Conservation (phyloP, 73 alveolate genomes). For the Urostyla sp. region DNA sequence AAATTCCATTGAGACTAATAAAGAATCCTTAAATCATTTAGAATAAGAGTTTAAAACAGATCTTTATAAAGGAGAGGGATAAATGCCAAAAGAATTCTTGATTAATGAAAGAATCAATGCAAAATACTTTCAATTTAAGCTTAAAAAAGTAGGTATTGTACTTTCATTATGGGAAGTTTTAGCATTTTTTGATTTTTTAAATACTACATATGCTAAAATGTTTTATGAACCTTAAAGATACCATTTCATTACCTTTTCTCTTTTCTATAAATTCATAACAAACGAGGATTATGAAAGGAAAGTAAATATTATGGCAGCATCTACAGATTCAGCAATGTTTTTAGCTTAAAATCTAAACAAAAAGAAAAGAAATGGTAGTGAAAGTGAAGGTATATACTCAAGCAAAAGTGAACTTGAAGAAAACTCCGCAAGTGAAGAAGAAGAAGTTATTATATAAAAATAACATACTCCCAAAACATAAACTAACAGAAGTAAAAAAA, state of each 20-base stretch:
- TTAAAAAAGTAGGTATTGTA: conserved; percentile 10
- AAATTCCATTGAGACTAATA: not conserved
- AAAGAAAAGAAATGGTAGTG: conserved; percentile 4
- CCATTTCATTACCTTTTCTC: conserved; percentile 32
- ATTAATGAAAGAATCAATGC: conserved; percentile 46
- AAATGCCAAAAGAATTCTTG: conserved; percentile 34
- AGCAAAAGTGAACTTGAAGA: conserved; percentile 29
- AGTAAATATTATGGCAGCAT: conserved; percentile 18
- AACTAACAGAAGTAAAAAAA: not conserved
- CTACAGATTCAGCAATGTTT: conserved; percentile 38
- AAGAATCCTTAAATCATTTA: not conserved
- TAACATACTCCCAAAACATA: no score
- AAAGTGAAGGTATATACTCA: conserved; percentile 36
- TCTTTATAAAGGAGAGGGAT: conserved; percentile 8
- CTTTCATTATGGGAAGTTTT: conserved; percentile 52
- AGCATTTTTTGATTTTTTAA: conserved; percentile 50
- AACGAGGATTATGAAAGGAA: conserved; percentile 26
- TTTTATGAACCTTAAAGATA: conserved; percentile 52
- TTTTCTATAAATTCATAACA: conserved; percentile 21
- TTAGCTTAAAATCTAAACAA: conserved; percentile 29
- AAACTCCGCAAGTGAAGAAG: conserved; percentile 13
- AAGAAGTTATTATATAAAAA: conserved; percentile 12
- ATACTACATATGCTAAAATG: conserved; percentile 3
- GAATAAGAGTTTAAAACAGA: conserved; percentile 39
- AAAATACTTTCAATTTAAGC: conserved; percentile 31